phyloP scores from a whole-genome alignment of 2,329 filamentous ascomycete species.

The Colletotrichum destructivum region DNA sequence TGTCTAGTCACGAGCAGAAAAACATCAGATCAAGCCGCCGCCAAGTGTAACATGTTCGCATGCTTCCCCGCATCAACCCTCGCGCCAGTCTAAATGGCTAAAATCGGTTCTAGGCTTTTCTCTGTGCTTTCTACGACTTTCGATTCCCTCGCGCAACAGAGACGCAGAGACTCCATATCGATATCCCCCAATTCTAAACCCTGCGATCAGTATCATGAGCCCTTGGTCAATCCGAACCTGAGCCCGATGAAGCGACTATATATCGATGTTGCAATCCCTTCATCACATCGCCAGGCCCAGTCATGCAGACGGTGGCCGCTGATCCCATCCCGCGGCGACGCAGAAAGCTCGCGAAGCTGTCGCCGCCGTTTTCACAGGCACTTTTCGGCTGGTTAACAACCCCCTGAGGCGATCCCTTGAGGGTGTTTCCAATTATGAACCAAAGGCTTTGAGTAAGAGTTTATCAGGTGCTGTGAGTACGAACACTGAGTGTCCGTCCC shows the following conservation, averaged over 20 bases:
- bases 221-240: background rate
- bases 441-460: too few species aligned
- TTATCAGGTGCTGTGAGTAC: too few species aligned
- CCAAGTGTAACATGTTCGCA: background rate
- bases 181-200: background rate
- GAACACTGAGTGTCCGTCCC: too few species aligned
- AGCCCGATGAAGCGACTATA: background rate
- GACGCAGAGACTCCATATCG: background rate
- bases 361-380: too few species aligned
- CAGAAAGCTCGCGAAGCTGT: conserved; percentile 12
- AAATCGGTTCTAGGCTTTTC: background rate
- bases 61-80: background rate
- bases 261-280: background rate
- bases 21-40: background rate
- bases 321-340: conserved; percentile 25
- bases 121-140: background rate
- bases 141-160: background rate
- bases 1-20: background rate
- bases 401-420: too few species aligned
- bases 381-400: too few species aligned
- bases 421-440: too few species aligned
- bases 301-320: conserved; percentile 36
- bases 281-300: conserved; percentile 23
- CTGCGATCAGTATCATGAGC: background rate
- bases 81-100: background rate